Evolutionary conservation across 805 yeast species (phyloP).

Genomic region (Candida ipomoeae): DNA sequence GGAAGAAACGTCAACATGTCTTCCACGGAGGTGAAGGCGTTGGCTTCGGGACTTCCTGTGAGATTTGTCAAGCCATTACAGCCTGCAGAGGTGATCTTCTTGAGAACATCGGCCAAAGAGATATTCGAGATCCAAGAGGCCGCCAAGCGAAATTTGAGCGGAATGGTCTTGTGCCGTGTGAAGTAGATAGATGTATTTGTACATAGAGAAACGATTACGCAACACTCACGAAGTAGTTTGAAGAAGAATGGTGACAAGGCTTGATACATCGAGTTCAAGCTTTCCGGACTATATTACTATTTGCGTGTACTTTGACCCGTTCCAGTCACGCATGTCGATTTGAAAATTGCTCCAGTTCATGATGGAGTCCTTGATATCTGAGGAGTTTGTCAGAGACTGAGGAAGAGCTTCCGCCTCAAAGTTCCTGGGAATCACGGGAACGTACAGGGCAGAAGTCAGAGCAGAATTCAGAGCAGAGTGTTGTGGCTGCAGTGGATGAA

Average conservation of each 20-base stretch:
- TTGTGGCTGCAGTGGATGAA: too few species aligned
- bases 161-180: conserved; percentile 80
- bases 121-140: conserved; percentile 85
- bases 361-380: conserved; percentile 54
- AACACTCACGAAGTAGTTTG: not conserved
- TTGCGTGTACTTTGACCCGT: conserved; percentile 49
- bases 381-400: conserved; percentile 25
- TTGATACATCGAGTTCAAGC: not conserved
- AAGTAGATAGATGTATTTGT: conserved; percentile 28
- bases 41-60: conserved; percentile 73
- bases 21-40: conserved; percentile 58
- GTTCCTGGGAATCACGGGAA: conserved; percentile 19
- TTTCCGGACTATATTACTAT: conserved; percentile 21
- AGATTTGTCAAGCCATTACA: conserved; percentile 75
- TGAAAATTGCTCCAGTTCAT: conserved; percentile 81
- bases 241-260: too few species aligned
- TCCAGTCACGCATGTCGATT: conserved; percentile 83
- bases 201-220: conserved; percentile 8
- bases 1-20: conserved; percentile 67
- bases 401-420: conserved; percentile 17
- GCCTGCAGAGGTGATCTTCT: conserved; percentile 85
- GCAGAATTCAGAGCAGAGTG: too few species aligned
- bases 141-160: conserved; percentile 62
- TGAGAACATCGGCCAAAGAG: conserved; percentile 43
- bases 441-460: too few species aligned